Evolutionary conservation across 169 alveolate species (phyloP).

Genomic region (Plasmodium knowlesi): DNA sequence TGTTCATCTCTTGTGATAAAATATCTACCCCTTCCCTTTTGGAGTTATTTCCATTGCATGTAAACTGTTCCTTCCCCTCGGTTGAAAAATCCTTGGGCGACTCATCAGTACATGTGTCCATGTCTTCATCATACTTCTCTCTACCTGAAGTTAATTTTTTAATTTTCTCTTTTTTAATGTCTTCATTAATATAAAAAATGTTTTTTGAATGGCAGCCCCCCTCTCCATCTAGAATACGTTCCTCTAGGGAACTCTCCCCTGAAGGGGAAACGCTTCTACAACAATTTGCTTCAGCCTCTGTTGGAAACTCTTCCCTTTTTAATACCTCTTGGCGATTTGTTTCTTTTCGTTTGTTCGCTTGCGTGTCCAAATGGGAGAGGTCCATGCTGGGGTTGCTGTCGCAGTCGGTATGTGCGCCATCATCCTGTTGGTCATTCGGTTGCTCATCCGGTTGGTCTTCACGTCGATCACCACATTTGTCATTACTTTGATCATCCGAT

Average conservation of each 20-base stretch:
- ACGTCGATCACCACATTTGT: no score
- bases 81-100: neutral
- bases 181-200: conserved; percentile 1
- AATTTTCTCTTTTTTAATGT: conserved; percentile 3
- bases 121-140: neutral
- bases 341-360: neutral
- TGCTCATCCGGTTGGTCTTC: no score
- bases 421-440: no score
- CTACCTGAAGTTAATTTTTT: neutral
- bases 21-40: conserved; percentile 6
- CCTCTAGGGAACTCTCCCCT: neutral
- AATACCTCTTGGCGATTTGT: neutral
- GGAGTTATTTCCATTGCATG: neutral
- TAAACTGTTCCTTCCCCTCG: neutral
- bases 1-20: conserved; percentile 19
- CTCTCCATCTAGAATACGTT: neutral
- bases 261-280: neutral
- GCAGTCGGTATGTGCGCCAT: no score
- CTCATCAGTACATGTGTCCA: neutral
- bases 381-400: neutral
- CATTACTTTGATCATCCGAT: neutral
- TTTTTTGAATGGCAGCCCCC: neutral
- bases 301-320: neutral
- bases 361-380: neutral
- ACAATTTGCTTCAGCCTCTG: neutral